phyloP scores from a whole-genome alignment of 2,329 filamentous ascomycete species.

The Dactylella cylindrospora region DNA sequence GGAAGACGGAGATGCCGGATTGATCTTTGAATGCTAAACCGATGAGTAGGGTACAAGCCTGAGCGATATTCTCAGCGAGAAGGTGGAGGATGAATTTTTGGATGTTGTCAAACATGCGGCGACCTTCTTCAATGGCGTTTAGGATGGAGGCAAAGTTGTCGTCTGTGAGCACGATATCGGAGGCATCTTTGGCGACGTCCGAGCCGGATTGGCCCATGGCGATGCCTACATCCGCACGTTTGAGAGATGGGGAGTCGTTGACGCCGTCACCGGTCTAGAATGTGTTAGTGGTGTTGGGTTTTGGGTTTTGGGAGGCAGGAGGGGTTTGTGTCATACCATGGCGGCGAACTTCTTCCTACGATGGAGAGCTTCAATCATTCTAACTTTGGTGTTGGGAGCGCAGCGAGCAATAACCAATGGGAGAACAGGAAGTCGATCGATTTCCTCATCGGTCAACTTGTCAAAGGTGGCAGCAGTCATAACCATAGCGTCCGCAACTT shows the following conservation, averaged over 20 bases:
- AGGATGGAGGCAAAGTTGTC: conserved; percentile 88
- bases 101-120: conserved; percentile 84
- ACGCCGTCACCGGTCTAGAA: conserved; percentile 74
- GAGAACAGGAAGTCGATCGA: conserved; percentile 72
- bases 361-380: conserved; percentile 86
- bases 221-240: conserved; percentile 79
- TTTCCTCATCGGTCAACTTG: conserved; percentile 70
- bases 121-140: conserved; percentile 76
- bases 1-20: conserved; percentile 74
- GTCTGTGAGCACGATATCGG: conserved; percentile 70
- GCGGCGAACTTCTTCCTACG: conserved; percentile 74
- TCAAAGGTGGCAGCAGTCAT: conserved; percentile 79
- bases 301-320: neutral
- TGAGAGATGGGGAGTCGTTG: conserved; percentile 80
- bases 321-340: conserved; percentile 58
- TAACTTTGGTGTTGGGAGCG: conserved; percentile 80
- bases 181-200: conserved; percentile 76
- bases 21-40: conserved; percentile 78
- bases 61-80: conserved; percentile 77
- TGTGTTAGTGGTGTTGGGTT: neutral
- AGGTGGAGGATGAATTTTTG: conserved; percentile 83
- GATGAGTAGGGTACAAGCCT: conserved; percentile 77
- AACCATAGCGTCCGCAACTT: conserved; percentile 66
- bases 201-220: conserved; percentile 81
- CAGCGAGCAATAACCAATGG: conserved; percentile 82